Percentiles rank a stretch among this genome's conserved stretches.
Conservation (phyloP, 2,329 filamentous ascomycete genomes). For the Aspergillus tamarii region DNA sequence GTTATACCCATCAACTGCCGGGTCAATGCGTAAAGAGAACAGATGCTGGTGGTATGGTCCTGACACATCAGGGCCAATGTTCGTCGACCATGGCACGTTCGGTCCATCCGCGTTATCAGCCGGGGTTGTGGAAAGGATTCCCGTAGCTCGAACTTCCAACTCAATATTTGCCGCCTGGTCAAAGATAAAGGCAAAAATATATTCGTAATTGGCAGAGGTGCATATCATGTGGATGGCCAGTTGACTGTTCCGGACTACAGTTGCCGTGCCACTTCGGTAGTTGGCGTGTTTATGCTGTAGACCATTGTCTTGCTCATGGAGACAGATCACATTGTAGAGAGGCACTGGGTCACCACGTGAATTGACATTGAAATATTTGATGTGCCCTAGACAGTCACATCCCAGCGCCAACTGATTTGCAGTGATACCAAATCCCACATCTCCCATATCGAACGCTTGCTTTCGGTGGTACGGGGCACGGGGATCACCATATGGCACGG, state of each 20-base stretch:
- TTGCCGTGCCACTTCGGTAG: slow-evolving; percentile 67
- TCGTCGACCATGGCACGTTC: slow-evolving; percentile 67
- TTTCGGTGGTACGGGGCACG: slow-evolving; percentile 71
- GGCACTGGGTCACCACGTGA: slow-evolving; percentile 61
- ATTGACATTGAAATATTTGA: slow-evolving; percentile 67
- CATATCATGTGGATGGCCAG: slow-evolving; percentile 71
- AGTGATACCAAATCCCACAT: slow-evolving; percentile 67
- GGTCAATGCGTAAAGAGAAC: slow-evolving; percentile 68
- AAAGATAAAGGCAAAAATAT: slow-evolving; percentile 72
- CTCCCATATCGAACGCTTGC: slow-evolving; percentile 70
- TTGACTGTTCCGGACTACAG: slow-evolving; percentile 65
- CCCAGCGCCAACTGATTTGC: slow-evolving; percentile 71
- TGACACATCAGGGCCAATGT: slow-evolving; percentile 70
- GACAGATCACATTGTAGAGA: slow-evolving; percentile 69
- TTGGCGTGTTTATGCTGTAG: slow-evolving; percentile 75
- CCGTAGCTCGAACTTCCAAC: slow-evolving; percentile 70
- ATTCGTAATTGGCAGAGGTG: slow-evolving; percentile 73
- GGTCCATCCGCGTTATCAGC: slow-evolving; percentile 63
- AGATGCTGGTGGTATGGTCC: slow-evolving; percentile 76
- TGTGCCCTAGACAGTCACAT: slow-evolving; percentile 71
- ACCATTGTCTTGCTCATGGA: slow-evolving; percentile 72
- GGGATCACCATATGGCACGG: slow-evolving; percentile 55
- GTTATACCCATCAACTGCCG: slow-evolving; percentile 61
- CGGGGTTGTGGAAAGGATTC: slow-evolving; percentile 69
- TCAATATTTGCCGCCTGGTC: slow-evolving; percentile 70